A percentile compares a stretch with the other conserved stretches of the same genome.
phyloP scores from a whole-genome alignment of 768 basidiomycete species.

The Sporobolomyces pararoseus region DNA sequence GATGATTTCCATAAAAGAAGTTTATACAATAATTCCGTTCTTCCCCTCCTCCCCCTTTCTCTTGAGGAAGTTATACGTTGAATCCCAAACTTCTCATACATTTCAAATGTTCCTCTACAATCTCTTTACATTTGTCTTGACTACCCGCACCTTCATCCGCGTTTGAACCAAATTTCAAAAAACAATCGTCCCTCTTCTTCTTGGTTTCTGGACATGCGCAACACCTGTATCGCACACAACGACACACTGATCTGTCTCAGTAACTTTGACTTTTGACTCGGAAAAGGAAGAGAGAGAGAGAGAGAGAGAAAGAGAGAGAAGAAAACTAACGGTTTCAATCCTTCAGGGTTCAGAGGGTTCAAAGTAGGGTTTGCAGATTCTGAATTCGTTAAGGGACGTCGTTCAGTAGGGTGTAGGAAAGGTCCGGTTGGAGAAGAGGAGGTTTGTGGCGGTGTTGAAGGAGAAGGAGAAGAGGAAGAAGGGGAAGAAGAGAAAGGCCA shows the following conservation, averaged over 20 bases:
- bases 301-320: neutral
- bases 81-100: constrained; percentile 93
- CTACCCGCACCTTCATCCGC: constrained; percentile 61
- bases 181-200: constrained; percentile 87
- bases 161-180: constrained; percentile 58
- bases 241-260: neutral
- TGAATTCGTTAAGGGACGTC: constrained; percentile 22
- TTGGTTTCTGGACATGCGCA: constrained; percentile 96
- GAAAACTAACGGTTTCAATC: constrained; percentile 81
- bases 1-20: no score
- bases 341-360: constrained; percentile 87
- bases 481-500: constrained; percentile 35
- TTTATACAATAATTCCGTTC: no score
- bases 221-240: constrained; percentile 87
- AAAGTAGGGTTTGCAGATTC: constrained; percentile 43
- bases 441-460: constrained; percentile 4
- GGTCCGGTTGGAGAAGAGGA: neutral
- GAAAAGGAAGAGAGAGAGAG: neutral
- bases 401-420: constrained; percentile 17
- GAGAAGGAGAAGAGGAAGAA: neutral
- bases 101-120: constrained; percentile 73
- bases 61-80: no score
- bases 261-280: no score
- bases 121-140: constrained; percentile 71
- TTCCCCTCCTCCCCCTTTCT: neutral